A percentile compares a stretch with the other conserved stretches of the same genome.
Evolutionary conservation across 257 asterid species (phyloP).

Genomic region (Lavandula angustifolia): DNA sequence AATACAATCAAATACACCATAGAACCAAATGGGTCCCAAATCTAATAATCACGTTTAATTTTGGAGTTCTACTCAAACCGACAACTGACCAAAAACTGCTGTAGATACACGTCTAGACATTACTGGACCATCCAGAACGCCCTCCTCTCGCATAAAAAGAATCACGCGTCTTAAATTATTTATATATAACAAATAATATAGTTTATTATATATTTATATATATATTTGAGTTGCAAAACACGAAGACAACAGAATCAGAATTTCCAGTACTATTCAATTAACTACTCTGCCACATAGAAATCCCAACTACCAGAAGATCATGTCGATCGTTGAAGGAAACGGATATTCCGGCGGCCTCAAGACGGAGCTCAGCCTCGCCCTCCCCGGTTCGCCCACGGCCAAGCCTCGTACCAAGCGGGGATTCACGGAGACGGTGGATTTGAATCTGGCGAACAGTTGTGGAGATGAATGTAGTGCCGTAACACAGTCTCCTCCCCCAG

Average conservation of each 20-base stretch:
- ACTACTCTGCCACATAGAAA: conserved; percentile 5
- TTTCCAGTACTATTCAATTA: conserved; percentile 11
- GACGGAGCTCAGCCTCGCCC: conserved; percentile 69
- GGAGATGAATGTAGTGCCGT: conserved; percentile 31
- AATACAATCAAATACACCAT: conserved; percentile 11
- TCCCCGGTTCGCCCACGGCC: conserved; percentile 48
- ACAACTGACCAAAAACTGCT: conserved; percentile 24
- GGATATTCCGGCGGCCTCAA: conserved; percentile 43
- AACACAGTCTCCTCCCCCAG: conserved; percentile 41
- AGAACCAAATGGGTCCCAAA: conserved; percentile 26
- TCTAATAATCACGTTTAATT: conserved; percentile 29
- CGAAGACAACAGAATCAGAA: background rate
- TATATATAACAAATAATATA: too few species aligned
- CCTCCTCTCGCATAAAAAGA: conserved; percentile 1
- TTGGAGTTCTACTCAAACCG: background rate
- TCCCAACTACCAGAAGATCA: conserved; percentile 7
- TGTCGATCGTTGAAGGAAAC: conserved; percentile 29
- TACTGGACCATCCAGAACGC: conserved; percentile 22
- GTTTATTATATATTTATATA: too few species aligned
- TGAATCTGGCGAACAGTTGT: conserved; percentile 32
- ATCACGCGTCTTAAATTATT: conserved; percentile 9
- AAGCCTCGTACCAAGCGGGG: conserved; percentile 48
- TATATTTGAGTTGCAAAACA: background rate
- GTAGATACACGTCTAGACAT: conserved; percentile 15
- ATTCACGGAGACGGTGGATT: conserved; percentile 42